Base-by-base conservation (phyloP, 805 yeast genomes). In the Wickerhamiella lipophila region DNA sequence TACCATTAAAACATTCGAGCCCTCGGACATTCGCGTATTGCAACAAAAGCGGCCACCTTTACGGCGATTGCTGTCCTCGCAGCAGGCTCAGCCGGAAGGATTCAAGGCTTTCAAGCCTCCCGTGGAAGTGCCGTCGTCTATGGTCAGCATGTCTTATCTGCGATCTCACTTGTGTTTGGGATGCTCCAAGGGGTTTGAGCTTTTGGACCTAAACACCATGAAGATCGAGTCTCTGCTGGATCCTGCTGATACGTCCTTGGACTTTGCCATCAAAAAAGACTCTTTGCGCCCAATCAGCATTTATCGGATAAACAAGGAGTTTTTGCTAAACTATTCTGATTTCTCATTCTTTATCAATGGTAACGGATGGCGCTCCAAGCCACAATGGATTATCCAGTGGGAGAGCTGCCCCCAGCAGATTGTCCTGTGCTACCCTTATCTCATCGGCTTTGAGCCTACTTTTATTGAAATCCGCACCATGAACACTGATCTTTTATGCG, bases 241-340 rank as follows among this genome's bases (percentile, higher is more conserved):
- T 67, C 96, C 95, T n/a, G 98, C 97, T 0, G 98, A 92, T 61
- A 94, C 97, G 0, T 86, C 96, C 16, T 71, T 92, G 48, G 98
- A 92, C 60, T 92, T 92, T 69, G 96, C 92, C 12, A 84, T 78
- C 50, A 83, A 77, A 52, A 72, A 82, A 52, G 95, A 86, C 63
- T 77, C 79, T 2, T 73, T 89, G 52, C 83, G 84, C 59, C 98
- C 98, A 16, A 76, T 87, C 64, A 87, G 94, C 3, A 86, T 92
- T 52, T 94, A 89, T 63, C 76, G 95, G 53, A 78, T 92, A 50
- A 92, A 89, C 51, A 78, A 81, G 49, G 92, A 88, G 67, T 92
- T 89, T 62, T 68, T 92, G 58, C 73, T 92, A 55, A 81, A 88
- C 62, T 92, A 89, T 63, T 78, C 94, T 3, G 96, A 87, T 61